Conservation (phyloP, 306 rosid genomes). For the Citrullus amarus region DNA sequence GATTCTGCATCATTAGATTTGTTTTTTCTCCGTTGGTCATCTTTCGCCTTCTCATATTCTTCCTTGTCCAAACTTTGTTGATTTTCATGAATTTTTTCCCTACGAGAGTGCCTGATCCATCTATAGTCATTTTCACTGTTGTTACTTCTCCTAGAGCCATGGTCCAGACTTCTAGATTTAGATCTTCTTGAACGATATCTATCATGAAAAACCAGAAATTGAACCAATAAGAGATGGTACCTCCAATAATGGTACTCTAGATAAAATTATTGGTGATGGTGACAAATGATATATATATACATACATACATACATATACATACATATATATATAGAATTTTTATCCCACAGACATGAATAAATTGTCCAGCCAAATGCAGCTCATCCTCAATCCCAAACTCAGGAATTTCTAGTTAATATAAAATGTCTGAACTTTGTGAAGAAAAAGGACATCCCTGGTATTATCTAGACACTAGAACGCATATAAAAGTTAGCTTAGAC, state of each 20-base stretch:
- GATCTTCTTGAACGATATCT: slow-evolving; percentile 46
- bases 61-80: slow-evolving; percentile 26
- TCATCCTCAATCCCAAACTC: not conserved
- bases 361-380: not conserved
- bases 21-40: slow-evolving; percentile 21
- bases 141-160: slow-evolving; percentile 29
- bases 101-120: not conserved
- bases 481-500: not conserved
- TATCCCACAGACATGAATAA: not conserved
- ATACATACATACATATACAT: too few relatives aligned
- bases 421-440: not conserved
- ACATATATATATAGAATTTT: not conserved
- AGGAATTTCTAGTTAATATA: not conserved
- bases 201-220: slow-evolving; percentile 15
- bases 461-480: not conserved
- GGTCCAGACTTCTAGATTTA: slow-evolving; percentile 39
- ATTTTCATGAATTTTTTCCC: slow-evolving; percentile 15
- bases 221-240: not conserved
- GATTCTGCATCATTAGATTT: slow-evolving; percentile 27
- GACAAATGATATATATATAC: not conserved
- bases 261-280: not conserved
- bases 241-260: not conserved
- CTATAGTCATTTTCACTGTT: slow-evolving; percentile 6
- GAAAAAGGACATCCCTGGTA: not conserved
- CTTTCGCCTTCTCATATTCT: slow-evolving; percentile 15